Evolutionary conservation across 768 basidiomycete species (phyloP), one percentile per base, ranked within the genome.

Genomic region (Russula sp.): DNA sequence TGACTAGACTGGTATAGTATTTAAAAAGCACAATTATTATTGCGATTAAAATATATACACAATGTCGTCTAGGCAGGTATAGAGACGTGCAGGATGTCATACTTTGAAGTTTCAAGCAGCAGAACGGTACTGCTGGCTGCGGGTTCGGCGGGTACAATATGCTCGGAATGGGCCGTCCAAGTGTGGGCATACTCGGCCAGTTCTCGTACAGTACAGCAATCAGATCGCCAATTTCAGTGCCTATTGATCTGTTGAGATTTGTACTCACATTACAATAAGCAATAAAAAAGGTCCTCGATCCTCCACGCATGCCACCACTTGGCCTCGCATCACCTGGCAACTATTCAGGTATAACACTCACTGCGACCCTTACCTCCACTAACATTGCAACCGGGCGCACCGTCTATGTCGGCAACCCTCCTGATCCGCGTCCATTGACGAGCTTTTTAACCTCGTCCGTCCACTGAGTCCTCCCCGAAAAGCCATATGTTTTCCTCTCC

Each of bases 401-500:
- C 0, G 95, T 98, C 51, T 99, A 98, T 73, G 87, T 99, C 57
- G 96, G 97, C 65, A 96, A 97, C 76, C 81, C 98, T 43, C 97
- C 97, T 20, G 80, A 91, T 5, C 92, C 29, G 96, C 96, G 0
- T 94, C 93, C 18, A 94, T 99, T 57, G 97, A 99, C 73, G 96
- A 98, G 72, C 85, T 99, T 14, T 86, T 99, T 69, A 97, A 94
- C 72, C 87, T 98, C 66, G 96, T 99, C 61, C 93, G 73, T 88
- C 85, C 49, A 88, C 69, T 88, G 93, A 50, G 90, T 99, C 39
- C 83, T 98, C 10, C 93, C 94, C 48, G 96, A 98, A 73, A 98
- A 98, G 73, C 90, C 88, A 2, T 98, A 96, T 73, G 94, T 97
- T 55, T 99, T 99, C 80, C 84, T 99, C 60, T 97, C 94, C 34